phyloP scores from a whole-genome alignment of 306 rosid genomes.

The Cucurbita ficifolia region DNA sequence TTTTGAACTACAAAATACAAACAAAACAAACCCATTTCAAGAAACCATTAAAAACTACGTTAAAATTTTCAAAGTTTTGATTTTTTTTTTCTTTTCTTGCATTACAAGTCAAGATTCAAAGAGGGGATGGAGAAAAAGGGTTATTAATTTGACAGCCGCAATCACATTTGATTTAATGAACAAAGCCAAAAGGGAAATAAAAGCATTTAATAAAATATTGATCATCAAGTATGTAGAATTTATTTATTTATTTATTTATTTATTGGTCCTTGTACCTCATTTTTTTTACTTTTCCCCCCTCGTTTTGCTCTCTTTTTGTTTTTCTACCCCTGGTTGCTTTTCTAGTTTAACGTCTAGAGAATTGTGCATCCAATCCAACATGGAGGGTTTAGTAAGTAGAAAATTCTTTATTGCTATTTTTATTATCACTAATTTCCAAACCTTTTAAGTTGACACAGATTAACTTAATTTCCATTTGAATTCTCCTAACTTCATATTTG shows the following conservation, averaged over 20 bases:
- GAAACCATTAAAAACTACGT: background rate
- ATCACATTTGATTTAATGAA: background rate
- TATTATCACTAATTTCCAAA: background rate
- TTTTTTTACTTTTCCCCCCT: background rate
- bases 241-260: background rate
- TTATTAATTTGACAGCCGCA: conserved; percentile 3
- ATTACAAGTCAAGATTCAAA: conserved; percentile 1
- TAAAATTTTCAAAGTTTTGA: background rate
- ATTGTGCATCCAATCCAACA: background rate
- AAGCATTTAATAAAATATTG: background rate
- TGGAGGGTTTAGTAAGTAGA: background rate
- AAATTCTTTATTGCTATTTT: background rate
- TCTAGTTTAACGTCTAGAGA: background rate
- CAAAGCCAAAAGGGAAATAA: background rate
- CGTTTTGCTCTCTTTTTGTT: background rate
- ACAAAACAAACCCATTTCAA: background rate
- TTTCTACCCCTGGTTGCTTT: background rate
- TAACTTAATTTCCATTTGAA: background rate
- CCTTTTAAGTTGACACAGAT: background rate
- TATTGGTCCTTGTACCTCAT: too few species aligned
- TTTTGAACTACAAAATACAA: background rate
- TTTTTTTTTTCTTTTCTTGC: background rate
- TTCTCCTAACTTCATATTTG: background rate
- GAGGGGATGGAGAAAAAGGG: background rate
- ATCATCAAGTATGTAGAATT: background rate